A percentile compares a stretch with the other conserved stretches of the same genome.
These are phyloP conservation scores for Aphanomyces astaci DNA, from an alignment of 352 stramenopile species.

Conservation along the genomic window DNA sequence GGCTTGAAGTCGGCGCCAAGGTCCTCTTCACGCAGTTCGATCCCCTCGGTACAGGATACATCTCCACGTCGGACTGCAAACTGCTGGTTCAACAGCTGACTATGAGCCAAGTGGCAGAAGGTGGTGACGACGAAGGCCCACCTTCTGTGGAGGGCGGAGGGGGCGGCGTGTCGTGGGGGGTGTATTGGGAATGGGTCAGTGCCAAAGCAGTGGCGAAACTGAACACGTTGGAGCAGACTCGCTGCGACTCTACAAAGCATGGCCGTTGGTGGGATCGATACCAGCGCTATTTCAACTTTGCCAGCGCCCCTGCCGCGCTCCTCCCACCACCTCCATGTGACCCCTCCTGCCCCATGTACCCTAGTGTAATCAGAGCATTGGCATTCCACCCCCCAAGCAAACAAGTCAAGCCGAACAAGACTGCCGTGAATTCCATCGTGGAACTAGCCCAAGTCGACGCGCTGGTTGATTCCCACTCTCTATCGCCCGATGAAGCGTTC, in stretches of 20 bases:
- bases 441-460: slow-evolving; percentile 59
- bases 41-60: slow-evolving; percentile 41
- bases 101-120: slow-evolving; percentile 59
- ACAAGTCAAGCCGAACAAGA: not conserved
- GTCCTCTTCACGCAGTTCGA: slow-evolving; percentile 84
- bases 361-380: slow-evolving; percentile 29
- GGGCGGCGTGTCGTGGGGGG: slow-evolving; percentile 69
- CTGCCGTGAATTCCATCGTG: not conserved
- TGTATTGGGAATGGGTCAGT: slow-evolving; percentile 86
- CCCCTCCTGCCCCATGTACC: slow-evolving; percentile 37
- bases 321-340: slow-evolving; percentile 23
- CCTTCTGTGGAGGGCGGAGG: too few relatives aligned
- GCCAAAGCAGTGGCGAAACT: slow-evolving; percentile 62
- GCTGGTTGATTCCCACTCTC: slow-evolving; percentile 49
- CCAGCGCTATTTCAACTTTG: slow-evolving; percentile 33
- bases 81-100: slow-evolving; percentile 68
- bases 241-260: slow-evolving; percentile 34
- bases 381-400: slow-evolving; percentile 13
- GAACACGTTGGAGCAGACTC: slow-evolving; percentile 50
- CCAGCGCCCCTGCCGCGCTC: slow-evolving; percentile 30
- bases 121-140: slow-evolving; percentile 53
- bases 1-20: slow-evolving; percentile 65
- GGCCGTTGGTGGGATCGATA: slow-evolving; percentile 69
- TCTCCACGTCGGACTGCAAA: slow-evolving; percentile 63
- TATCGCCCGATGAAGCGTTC: slow-evolving; percentile 62